phyloP scores from a whole-genome alignment of 2,329 filamentous ascomycete species.

The Fusarium succisae region DNA sequence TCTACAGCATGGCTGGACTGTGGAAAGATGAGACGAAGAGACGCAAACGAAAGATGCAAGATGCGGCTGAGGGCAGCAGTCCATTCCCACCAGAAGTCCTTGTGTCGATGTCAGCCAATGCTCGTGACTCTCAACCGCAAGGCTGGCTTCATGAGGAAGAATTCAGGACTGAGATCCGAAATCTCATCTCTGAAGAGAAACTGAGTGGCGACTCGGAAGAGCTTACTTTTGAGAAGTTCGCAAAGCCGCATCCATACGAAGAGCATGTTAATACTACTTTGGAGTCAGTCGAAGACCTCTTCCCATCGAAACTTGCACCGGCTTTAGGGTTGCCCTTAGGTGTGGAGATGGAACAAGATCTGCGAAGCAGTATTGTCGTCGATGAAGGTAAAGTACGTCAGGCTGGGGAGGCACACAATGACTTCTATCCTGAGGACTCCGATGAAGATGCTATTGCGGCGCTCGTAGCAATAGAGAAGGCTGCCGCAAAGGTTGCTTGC shows the following conservation, averaged over 20 bases:
- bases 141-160: slow-evolving; percentile 95
- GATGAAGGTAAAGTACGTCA: slow-evolving; percentile 69
- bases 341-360: slow-evolving; percentile 41
- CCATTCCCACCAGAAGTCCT: slow-evolving; percentile 85
- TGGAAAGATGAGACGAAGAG: slow-evolving; percentile 91
- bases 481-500: neutral
- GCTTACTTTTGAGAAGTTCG: slow-evolving; percentile 72
- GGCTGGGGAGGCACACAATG: slow-evolving; percentile 57
- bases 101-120: slow-evolving; percentile 88
- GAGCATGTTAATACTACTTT: slow-evolving; percentile 76
- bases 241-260: slow-evolving; percentile 62
- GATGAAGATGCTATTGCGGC: slow-evolving; percentile 58
- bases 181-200: slow-evolving; percentile 72
- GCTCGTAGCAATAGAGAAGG: slow-evolving; percentile 27
- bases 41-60: slow-evolving; percentile 76
- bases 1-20: slow-evolving; percentile 91
- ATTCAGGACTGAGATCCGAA: slow-evolving; percentile 71
- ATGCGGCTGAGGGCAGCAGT: slow-evolving; percentile 71
- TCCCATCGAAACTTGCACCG: slow-evolving; percentile 70
- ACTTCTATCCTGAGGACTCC: slow-evolving; percentile 60
- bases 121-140: slow-evolving; percentile 74
- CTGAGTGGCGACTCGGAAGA: slow-evolving; percentile 51
- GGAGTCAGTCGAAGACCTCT: slow-evolving; percentile 89
- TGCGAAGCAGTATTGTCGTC: slow-evolving; percentile 64
- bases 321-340: slow-evolving; percentile 53